phyloP scores from a whole-genome alignment of 1,284 basidiomycete species.

The Pseudozyma hubeiensis region DNA sequence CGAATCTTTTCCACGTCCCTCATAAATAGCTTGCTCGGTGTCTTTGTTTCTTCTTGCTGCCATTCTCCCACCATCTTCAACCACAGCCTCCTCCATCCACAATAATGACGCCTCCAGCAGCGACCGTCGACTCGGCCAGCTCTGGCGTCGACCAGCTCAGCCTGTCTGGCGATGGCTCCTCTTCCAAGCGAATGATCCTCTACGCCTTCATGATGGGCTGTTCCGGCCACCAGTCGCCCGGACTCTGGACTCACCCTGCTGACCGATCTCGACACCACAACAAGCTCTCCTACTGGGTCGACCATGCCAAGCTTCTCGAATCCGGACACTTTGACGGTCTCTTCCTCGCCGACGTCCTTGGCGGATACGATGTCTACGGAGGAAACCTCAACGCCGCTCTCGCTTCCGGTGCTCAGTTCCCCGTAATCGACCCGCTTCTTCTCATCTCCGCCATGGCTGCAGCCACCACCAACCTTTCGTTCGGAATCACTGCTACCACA shows the following conservation, averaged over 20 bases:
- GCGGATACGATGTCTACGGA: slow-evolving; percentile 63
- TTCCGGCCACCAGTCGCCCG: slow-evolving; percentile 61
- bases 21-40: not conserved
- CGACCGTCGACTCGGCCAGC: slow-evolving; percentile 11
- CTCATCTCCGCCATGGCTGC: slow-evolving; percentile 61
- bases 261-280: slow-evolving; percentile 57
- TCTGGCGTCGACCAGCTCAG: slow-evolving; percentile 9
- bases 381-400: slow-evolving; percentile 56
- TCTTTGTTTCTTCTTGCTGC: not conserved
- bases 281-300: slow-evolving; percentile 62
- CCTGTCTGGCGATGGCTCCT: not conserved
- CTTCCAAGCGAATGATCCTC: slow-evolving; percentile 36
- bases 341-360: slow-evolving; percentile 65
- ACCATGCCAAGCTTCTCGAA: slow-evolving; percentile 61
- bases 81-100: not conserved
- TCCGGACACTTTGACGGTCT: slow-evolving; percentile 58
- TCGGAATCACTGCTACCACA: slow-evolving; percentile 63
- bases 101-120: slow-evolving; percentile 21
- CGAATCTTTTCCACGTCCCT: too few species aligned
- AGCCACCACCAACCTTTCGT: slow-evolving; percentile 58
- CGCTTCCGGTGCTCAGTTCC: slow-evolving; percentile 61
- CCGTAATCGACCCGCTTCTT: slow-evolving; percentile 59
- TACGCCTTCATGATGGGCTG: slow-evolving; percentile 62
- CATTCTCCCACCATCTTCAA: not conserved
- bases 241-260: slow-evolving; percentile 54